Evolutionary conservation across 1,284 basidiomycete genomes (phyloP), one percentile per base, ranked within the genome.

Genomic region (Anthracocystis walkeri): DNA sequence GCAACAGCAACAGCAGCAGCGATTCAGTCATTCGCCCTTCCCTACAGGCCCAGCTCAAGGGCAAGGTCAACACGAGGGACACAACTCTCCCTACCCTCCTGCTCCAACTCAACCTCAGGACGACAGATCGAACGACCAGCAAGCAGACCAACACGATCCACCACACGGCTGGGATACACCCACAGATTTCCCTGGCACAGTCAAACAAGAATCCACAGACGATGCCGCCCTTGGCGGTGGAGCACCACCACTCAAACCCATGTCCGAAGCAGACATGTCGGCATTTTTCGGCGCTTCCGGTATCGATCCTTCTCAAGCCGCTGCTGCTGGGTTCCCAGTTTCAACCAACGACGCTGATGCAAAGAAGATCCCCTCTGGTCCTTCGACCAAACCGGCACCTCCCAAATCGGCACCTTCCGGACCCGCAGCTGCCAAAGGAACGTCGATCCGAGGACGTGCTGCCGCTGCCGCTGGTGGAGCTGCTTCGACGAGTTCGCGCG

Each of bases 231-330:
- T 35, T 25, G 29, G 29, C 44, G 2, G 4, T 27, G 23, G 38
- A 29, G 49, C 57, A 55, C 46, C 48, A 33, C 51, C 55, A 6
- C 63, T 70, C 23, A 61, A 65, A 41, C 58, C 60, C 2, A 63
- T 75, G 66, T 63, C 66, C 2, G 57, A 62, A 25, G 57, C 63
- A 12, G 73, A 71, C 59, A 75, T 75, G 73, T 67, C 65, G 7
- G 62, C 65, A 16, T 76, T 76, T 55, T 58, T 76, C 16, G 65
- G 69, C 25, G 69, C 69, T 20, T 63, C 74, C 12, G 71, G 71
- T 5, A 59, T 71, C n/a, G 72, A 74, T 35, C 44, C 29, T 3
- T 68, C 68, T 18, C 66, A 70, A 51, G 65, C 60, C 2, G 67
- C 62, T 2, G 75, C 71, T 18, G 75, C 61, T 2, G 72, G 62